These are phyloP conservation scores for Beauveria medogensis DNA, from an alignment of 2,329 filamentous ascomycete genomes.

Conservation along the genomic window DNA sequence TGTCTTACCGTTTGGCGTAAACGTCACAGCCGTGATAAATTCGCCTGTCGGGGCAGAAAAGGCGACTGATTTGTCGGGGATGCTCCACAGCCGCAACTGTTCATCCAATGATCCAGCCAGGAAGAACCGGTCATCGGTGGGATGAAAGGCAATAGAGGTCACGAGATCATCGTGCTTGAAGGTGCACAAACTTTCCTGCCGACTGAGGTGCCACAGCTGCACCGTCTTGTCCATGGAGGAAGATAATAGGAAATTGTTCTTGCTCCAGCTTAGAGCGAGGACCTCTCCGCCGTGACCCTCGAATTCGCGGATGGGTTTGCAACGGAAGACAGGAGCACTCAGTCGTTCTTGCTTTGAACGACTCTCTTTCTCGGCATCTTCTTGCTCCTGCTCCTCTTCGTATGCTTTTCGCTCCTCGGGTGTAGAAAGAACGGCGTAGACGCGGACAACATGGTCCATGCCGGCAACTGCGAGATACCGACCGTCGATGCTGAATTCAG, in stretches of 20 bases:
- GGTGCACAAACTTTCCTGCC: slow-evolving; percentile 78
- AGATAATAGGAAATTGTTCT: slow-evolving; percentile 94
- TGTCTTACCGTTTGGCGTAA: slow-evolving; percentile 84
- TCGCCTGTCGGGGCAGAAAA: slow-evolving; percentile 71
- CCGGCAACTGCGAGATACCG: slow-evolving; percentile 87
- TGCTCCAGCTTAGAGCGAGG: slow-evolving; percentile 93
- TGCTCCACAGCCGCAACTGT: slow-evolving; percentile 87
- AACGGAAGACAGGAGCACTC: slow-evolving; percentile 83
- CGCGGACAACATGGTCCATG: slow-evolving; percentile 73
- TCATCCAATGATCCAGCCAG: slow-evolving; percentile 86
- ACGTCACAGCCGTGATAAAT: slow-evolving; percentile 88
- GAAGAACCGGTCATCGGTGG: slow-evolving; percentile 92
- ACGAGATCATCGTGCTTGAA: slow-evolving; percentile 96
- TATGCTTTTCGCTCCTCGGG: slow-evolving; percentile 68
- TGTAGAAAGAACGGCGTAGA: slow-evolving; percentile 83
- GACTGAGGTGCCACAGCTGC: slow-evolving; percentile 81
- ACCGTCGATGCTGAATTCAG: slow-evolving; percentile 88
- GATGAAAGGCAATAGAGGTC: slow-evolving; percentile 90
- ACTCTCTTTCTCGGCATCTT: slow-evolving; percentile 23
- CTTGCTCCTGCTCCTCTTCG: slow-evolving; percentile 56
- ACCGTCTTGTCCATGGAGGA: slow-evolving; percentile 99
- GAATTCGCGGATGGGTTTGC: slow-evolving; percentile 71
- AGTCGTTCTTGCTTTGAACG: slow-evolving; percentile 48
- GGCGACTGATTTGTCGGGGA: slow-evolving; percentile 89
- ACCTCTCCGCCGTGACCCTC: slow-evolving; percentile 78